A percentile compares a stretch with the other conserved stretches of the same genome.
Evolutionary conservation across 768 basidiomycete genomes (phyloP).

Genomic region (Piloderma croceum): DNA sequence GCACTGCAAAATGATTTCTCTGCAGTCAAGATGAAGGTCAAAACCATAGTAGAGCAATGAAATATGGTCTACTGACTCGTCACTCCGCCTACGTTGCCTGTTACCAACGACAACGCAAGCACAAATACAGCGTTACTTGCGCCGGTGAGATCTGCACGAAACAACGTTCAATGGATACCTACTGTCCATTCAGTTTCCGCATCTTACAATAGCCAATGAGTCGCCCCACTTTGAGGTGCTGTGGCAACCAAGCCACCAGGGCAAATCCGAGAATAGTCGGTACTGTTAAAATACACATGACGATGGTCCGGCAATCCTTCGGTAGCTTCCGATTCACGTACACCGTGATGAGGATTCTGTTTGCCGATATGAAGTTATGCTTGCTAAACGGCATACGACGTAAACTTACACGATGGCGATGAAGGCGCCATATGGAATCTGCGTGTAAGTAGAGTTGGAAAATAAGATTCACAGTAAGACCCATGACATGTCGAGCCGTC

Average conservation of each 20-base stretch:
- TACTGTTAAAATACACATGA: slow-evolving; percentile 19
- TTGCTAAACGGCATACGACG: too few species aligned
- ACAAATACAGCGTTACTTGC: slow-evolving; percentile 27
- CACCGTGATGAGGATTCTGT: slow-evolving; percentile 17
- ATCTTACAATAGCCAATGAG: neutral
- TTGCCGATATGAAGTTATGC: too few species aligned
- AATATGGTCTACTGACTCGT: slow-evolving; percentile 1
- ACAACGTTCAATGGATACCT: slow-evolving; percentile 1
- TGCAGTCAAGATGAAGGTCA: neutral
- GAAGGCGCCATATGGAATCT: slow-evolving; percentile 10
- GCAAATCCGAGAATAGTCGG: neutral
- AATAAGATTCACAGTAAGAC: too few species aligned
- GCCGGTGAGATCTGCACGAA: slow-evolving; percentile 21
- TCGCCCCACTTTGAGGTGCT: neutral
- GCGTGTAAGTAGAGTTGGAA: slow-evolving; percentile 3
- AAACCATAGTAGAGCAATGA: neutral
- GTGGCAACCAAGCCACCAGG: neutral
- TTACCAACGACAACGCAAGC: slow-evolving; percentile 29
- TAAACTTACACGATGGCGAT: too few species aligned
- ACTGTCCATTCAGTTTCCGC: neutral
- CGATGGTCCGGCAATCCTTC: slow-evolving; percentile 17
- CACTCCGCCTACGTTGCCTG: slow-evolving; percentile 36
- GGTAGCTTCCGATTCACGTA: slow-evolving; percentile 16
- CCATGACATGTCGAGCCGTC: too few species aligned
- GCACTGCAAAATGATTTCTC: neutral